Evolutionary conservation across 2,329 filamentous ascomycete species (phyloP).

Genomic region (Botrytis medusae): DNA sequence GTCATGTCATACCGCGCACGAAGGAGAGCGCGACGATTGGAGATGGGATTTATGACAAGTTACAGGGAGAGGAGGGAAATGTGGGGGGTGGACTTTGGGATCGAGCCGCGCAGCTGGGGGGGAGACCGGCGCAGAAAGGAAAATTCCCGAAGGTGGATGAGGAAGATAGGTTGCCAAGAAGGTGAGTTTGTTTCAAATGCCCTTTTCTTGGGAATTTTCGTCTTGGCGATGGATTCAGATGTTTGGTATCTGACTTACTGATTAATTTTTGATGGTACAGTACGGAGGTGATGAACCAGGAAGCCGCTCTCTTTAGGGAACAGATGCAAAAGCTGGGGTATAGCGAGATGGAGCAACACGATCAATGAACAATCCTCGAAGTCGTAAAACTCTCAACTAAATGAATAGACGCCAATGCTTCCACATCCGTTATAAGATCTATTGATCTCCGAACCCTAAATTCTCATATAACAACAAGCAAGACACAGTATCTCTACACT

Average conservation of each 20-base stretch:
- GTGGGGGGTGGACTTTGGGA: conserved; percentile 70
- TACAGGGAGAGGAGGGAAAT: conserved; percentile 85
- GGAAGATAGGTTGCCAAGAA: conserved; percentile 62
- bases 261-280: conserved; percentile 34
- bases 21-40: conserved; percentile 52
- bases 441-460: not conserved
- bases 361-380: not conserved
- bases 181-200: not conserved
- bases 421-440: not conserved
- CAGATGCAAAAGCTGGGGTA: conserved; percentile 31
- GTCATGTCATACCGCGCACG: conserved; percentile 80
- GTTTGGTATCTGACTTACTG: not conserved
- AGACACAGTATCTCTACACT: not conserved
- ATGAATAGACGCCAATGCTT: not conserved
- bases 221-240: not conserved
- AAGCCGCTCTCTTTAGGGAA: conserved; percentile 55
- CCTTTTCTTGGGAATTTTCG: too few species aligned
- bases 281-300: conserved; percentile 74
- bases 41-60: conserved; percentile 77
- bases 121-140: conserved; percentile 52
- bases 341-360: not conserved
- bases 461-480: not conserved
- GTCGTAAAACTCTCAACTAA: not conserved
- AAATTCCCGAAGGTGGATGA: conserved; percentile 71
- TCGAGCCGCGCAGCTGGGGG: conserved; percentile 55